phyloP scores from a whole-genome alignment of 1,139 yeast genomes.

The Geotrichum europaeum region DNA sequence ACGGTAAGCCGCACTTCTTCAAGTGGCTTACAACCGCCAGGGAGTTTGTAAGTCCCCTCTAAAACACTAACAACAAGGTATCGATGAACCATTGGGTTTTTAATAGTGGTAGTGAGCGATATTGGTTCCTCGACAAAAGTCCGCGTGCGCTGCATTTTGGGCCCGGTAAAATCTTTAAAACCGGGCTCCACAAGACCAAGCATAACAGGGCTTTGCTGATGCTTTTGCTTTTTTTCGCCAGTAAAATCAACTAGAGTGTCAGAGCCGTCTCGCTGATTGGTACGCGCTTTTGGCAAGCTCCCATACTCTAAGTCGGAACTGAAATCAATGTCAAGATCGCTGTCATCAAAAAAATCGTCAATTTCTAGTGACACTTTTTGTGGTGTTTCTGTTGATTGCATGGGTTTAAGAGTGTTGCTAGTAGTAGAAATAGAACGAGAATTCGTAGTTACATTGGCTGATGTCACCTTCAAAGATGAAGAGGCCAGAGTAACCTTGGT shows the following conservation, averaged over 20 bases:
- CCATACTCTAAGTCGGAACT: conserved; percentile 6
- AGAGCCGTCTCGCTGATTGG: not conserved
- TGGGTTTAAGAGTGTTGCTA: not conserved
- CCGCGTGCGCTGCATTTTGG: conserved; percentile 7
- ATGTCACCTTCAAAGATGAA: not conserved
- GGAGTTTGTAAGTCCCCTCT: not conserved
- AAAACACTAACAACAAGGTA: conserved; percentile 2
- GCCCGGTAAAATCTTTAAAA: conserved; percentile 5
- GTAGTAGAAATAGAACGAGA: not conserved
- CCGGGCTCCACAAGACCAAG: not conserved
- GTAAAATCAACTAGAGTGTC: not conserved
- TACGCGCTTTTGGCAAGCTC: not conserved
- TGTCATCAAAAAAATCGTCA: conserved; percentile 2
- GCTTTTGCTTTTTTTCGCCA: not conserved
- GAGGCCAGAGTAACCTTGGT: not conserved
- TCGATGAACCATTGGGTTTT: conserved; percentile 10
- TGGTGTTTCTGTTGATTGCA: not conserved
- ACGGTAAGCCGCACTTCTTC: conserved; percentile 1
- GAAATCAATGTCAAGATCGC: conserved; percentile 8
- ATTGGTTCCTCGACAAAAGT: conserved; percentile 3
- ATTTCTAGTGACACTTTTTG: not conserved
- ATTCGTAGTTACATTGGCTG: not conserved
- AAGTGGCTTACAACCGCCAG: not conserved
- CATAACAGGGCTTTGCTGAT: not conserved
- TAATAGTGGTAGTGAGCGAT: conserved; percentile 2